phyloP scores from a whole-genome alignment of 1,284 basidiomycete species.

The Moesziomyces parantarcticus region DNA sequence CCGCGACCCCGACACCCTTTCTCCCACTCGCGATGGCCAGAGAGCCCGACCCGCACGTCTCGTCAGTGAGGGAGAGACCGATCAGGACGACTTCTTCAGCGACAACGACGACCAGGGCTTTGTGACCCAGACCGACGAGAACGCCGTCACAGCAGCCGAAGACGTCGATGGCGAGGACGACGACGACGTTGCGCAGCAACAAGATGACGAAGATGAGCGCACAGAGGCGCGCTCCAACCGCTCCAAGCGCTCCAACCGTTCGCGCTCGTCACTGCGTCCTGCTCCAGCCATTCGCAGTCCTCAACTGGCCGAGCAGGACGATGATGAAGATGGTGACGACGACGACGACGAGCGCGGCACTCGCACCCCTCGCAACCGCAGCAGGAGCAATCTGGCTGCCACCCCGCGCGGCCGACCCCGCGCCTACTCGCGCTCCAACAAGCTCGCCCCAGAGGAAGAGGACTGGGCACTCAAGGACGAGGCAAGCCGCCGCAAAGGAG shows the following conservation, averaged over 20 bases:
- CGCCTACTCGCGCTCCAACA: conserved; percentile 39
- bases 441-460: conserved; percentile 50
- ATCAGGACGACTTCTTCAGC: conserved; percentile 41
- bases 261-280: conserved; percentile 13
- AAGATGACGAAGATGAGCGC: conserved; percentile 10
- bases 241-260: conserved; percentile 11
- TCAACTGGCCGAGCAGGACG: conserved; percentile 18
- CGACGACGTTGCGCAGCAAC: conserved; percentile 14
- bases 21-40: conserved; percentile 1
- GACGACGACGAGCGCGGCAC: conserved; percentile 18
- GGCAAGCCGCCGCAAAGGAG: conserved; percentile 43
- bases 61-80: conserved; percentile 41
- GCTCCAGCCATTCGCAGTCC: conserved; percentile 27
- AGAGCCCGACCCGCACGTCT: conserved; percentile 19
- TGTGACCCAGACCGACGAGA: conserved; percentile 41
- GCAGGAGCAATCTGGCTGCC: conserved; percentile 34
- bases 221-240: conserved; percentile 5
- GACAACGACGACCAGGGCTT: conserved; percentile 47
- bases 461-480: conserved; percentile 36
- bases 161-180: conserved; percentile 35
- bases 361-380: conserved; percentile 34
- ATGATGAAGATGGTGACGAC: conserved; percentile 33
- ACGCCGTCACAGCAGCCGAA: conserved; percentile 39
- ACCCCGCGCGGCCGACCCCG: conserved; percentile 26
- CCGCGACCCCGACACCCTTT: conserved; percentile 33